Percentiles rank a stretch among this genome's conserved stretches.
Evolutionary conservation across 2,329 filamentous ascomycete species (phyloP).

Genomic region (Pseudocercospora eumusae): DNA sequence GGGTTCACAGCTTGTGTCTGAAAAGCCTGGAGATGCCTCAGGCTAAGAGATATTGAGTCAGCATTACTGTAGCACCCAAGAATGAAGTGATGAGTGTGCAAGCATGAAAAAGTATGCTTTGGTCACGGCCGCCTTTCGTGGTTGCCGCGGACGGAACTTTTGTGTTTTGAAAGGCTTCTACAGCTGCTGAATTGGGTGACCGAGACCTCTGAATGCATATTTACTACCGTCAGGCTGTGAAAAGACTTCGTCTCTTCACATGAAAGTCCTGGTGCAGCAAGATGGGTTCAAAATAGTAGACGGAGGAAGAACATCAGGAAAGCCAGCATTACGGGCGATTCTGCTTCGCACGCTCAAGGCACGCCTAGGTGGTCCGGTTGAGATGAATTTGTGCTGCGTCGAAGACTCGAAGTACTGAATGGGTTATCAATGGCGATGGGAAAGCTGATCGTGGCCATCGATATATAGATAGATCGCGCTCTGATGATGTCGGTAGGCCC

Average conservation of each 20-base stretch:
- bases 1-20: neutral
- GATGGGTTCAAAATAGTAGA: too few species aligned
- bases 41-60: neutral
- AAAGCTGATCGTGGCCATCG: neutral
- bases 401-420: neutral
- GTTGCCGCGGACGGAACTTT: too few species aligned
- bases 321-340: too few species aligned
- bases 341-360: conserved; percentile 21
- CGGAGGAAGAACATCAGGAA: too few species aligned
- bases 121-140: too few species aligned
- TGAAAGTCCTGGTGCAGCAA: too few species aligned
- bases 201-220: too few species aligned
- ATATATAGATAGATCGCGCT: neutral
- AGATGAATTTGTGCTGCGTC: conserved; percentile 7
- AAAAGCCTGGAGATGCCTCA: neutral
- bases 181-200: too few species aligned
- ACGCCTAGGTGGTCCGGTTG: conserved; percentile 18
- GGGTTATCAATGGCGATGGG: neutral
- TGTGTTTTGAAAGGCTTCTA: too few species aligned
- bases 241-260: too few species aligned
- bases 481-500: neutral
- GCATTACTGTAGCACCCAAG: neutral
- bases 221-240: too few species aligned
- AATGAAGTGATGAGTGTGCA: neutral
- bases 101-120: neutral